Evolutionary conservation across 371 early-diverging fungal species (phyloP).

Genomic region (Zopfochytrium polystomum): DNA sequence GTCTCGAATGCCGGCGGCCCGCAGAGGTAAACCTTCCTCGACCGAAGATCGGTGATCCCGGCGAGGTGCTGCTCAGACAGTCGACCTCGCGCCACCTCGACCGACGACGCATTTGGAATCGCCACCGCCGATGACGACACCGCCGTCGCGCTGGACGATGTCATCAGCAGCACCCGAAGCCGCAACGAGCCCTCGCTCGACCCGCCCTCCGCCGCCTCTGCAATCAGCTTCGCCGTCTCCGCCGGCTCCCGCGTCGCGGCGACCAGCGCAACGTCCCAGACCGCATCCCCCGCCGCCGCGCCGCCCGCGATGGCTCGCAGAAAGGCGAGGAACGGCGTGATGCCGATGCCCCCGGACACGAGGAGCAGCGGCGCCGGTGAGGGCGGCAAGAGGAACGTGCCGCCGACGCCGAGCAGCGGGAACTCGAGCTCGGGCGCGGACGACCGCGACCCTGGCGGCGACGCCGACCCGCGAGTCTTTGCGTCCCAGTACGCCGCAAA

Average conservation of each 20-base stretch:
- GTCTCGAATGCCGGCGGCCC: no score
- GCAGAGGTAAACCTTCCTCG: no score
- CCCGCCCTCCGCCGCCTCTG: neutral
- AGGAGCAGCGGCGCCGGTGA: constrained; percentile 8
- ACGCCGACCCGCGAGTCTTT: no score
- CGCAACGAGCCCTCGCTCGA: neutral
- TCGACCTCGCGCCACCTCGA: no score
- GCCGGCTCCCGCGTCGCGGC: neutral
- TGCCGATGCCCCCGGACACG: constrained; percentile 21
- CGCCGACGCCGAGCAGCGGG: neutral
- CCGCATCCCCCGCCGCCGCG: neutral
- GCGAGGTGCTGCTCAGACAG: no score
- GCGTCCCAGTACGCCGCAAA: no score
- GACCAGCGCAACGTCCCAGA: neutral
- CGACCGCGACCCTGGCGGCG: no score
- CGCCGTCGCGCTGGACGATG: neutral
- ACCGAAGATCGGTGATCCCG: no score
- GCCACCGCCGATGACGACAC: neutral
- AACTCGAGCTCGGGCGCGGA: no score
- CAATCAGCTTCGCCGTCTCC: neutral
- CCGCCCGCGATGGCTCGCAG: neutral
- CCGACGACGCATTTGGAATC: no score
- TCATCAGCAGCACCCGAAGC: neutral
- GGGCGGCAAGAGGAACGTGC: neutral
- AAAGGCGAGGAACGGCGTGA: constrained; percentile 26